Evolutionary conservation across 2,329 filamentous ascomycete genomes (phyloP).

Genomic region (Trichoderma sp.): DNA sequence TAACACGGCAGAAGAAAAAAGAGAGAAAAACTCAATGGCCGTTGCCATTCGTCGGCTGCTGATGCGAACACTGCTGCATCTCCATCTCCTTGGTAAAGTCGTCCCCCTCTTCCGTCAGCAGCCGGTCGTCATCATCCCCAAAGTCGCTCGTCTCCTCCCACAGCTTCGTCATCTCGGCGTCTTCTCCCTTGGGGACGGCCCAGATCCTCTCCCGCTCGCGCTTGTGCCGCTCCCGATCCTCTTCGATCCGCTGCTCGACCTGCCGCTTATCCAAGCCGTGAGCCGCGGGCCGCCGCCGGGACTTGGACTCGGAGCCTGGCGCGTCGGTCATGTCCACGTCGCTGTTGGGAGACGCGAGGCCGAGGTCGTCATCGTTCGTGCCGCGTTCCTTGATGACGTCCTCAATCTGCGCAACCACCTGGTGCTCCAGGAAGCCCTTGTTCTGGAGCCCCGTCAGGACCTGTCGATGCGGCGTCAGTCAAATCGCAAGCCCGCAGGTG

Average conservation of each 20-base stretch:
- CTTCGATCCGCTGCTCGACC: conserved; percentile 94
- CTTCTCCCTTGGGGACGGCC: conserved; percentile 69
- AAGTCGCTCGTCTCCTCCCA: conserved; percentile 88
- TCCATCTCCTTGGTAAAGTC: conserved; percentile 51
- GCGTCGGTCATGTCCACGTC: conserved; percentile 47
- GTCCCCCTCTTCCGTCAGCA: conserved; percentile 71
- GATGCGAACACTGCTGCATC: conserved; percentile 46
- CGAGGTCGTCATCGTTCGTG: conserved; percentile 59
- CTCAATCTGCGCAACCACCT: conserved; percentile 79
- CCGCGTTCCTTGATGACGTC: conserved; percentile 81
- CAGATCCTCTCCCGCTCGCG: conserved; percentile 88
- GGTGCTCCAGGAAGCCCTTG: conserved; percentile 72
- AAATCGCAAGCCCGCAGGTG: not conserved
- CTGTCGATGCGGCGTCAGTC: conserved; percentile 40
- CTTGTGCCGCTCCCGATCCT: conserved; percentile 95
- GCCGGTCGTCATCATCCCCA: conserved; percentile 80
- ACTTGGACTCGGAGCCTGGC: conserved; percentile 46
- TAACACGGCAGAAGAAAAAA: not conserved
- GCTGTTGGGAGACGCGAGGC: conserved; percentile 55
- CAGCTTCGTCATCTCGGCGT: conserved; percentile 74
- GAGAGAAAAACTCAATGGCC: conserved; percentile 30
- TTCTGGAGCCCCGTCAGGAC: conserved; percentile 69
- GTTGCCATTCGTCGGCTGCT: conserved; percentile 40
- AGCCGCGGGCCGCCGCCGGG: conserved; percentile 39
- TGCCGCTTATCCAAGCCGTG: conserved; percentile 75